Evolutionary conservation across 2,329 filamentous ascomycete genomes (phyloP).

Genomic region (Gnomoniopsis smithogilvyi): DNA sequence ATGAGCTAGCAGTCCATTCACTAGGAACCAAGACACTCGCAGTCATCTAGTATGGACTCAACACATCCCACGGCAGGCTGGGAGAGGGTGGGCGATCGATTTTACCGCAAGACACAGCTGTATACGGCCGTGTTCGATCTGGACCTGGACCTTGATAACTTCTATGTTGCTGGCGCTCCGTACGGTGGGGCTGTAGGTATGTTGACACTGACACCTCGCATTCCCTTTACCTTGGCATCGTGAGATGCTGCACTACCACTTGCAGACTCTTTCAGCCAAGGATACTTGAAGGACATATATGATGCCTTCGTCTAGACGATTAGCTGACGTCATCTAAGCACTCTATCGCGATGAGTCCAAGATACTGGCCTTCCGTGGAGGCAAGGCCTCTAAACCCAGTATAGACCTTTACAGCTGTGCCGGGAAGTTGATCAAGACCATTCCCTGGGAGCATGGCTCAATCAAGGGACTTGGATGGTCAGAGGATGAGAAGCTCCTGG

Average conservation of each 20-base stretch:
- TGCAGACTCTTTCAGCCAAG: background rate
- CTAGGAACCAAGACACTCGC: constrained; percentile 15
- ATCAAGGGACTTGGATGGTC: constrained; percentile 94
- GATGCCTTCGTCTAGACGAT: background rate
- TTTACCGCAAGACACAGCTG: constrained; percentile 91
- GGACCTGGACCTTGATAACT: constrained; percentile 92
- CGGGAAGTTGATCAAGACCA: constrained; percentile 80
- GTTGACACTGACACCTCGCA: constrained; percentile 23
- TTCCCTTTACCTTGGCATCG: background rate
- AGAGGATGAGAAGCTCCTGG: constrained; percentile 86
- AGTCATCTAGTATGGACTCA: constrained; percentile 44
- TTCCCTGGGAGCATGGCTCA: constrained; percentile 86
- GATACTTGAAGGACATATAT: background rate
- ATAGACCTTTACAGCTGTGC: constrained; percentile 95
- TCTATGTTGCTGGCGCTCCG: constrained; percentile 84
- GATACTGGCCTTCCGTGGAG: constrained; percentile 72
- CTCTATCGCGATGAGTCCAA: constrained; percentile 87
- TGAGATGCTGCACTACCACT: background rate
- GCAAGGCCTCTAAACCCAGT: constrained; percentile 70
- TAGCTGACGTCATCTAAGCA: constrained; percentile 50
- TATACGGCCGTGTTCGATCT: constrained; percentile 93
- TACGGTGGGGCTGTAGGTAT: constrained; percentile 92
- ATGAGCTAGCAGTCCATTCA: constrained; percentile 30
- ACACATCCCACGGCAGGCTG: constrained; percentile 78
- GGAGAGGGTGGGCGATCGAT: constrained; percentile 89